A percentile compares a stretch with the other conserved stretches of the same genome.
phyloP scores from a whole-genome alignment of 805 yeast species.

The Saccharomycopsis sp. region DNA sequence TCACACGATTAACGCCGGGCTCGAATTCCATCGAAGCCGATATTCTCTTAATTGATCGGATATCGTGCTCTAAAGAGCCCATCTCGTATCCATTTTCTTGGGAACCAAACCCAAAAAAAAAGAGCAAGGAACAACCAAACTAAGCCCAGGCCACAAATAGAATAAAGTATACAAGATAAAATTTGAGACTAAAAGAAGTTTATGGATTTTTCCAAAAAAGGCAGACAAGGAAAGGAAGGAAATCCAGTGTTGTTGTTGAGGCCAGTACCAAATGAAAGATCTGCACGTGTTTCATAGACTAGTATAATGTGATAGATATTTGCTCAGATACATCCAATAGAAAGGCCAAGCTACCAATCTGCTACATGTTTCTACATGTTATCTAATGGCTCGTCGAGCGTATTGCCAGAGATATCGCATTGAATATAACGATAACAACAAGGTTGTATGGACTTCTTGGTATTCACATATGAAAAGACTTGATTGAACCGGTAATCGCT shows the following conservation, averaged over 20 bases:
- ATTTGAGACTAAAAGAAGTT: background rate
- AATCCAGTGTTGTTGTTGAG: background rate
- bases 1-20: background rate
- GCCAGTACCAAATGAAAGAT: too few species aligned
- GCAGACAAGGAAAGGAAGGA: background rate
- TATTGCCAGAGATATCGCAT: too few species aligned
- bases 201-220: background rate
- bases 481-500: background rate
- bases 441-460: background rate
- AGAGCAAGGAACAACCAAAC: background rate
- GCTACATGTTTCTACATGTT: too few species aligned
- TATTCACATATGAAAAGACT: background rate
- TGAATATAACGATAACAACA: background rate
- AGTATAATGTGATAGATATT: background rate
- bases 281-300: too few species aligned
- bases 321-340: background rate
- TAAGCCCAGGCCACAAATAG: background rate
- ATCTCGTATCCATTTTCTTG: background rate
- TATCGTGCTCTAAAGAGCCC: background rate
- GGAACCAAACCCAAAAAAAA: background rate
- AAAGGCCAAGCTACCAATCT: too few species aligned
- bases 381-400: too few species aligned
- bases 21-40: background rate
- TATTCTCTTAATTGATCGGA: background rate
- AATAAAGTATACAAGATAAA: background rate